These are phyloP conservation scores for Murraya koenigii DNA, from an alignment of 345 rosid species.

Conservation along the genomic window DNA sequence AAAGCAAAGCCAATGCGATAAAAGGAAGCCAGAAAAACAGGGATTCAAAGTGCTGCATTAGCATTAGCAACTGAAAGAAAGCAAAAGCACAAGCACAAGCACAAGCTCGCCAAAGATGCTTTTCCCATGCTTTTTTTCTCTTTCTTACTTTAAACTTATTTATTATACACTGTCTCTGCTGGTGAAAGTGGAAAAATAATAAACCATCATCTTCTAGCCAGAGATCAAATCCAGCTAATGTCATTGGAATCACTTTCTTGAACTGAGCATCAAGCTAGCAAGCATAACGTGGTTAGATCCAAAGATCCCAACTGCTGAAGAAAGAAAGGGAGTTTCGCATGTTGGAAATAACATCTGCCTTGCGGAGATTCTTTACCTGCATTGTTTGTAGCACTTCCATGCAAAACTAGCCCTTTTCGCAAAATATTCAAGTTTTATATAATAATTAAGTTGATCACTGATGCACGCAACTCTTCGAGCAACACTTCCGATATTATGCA, in stretches of 20 bases:
- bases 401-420: not conserved
- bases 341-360: not conserved
- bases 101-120: slow-evolving; percentile 6
- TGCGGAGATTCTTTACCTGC: not conserved
- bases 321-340: not conserved
- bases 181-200: not conserved
- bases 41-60: not conserved
- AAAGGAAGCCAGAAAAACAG: slow-evolving; percentile 5
- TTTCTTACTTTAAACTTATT: not conserved
- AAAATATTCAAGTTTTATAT: not conserved
- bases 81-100: not conserved
- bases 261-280: not conserved
- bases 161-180: not conserved
- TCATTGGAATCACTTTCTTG: not conserved
- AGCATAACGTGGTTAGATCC: not conserved
- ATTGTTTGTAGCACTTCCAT: not conserved
- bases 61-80: not conserved
- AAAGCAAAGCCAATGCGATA: slow-evolving; percentile 14
- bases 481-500: not conserved
- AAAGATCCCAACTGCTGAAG: not conserved
- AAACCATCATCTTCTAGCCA: not conserved
- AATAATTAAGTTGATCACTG: not conserved
- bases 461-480: not conserved
- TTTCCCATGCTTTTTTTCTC: slow-evolving; percentile 4
- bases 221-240: not conserved